Conservation (phyloP, 140 eudicot species). For the Stevia rebaudiana region DNA sequence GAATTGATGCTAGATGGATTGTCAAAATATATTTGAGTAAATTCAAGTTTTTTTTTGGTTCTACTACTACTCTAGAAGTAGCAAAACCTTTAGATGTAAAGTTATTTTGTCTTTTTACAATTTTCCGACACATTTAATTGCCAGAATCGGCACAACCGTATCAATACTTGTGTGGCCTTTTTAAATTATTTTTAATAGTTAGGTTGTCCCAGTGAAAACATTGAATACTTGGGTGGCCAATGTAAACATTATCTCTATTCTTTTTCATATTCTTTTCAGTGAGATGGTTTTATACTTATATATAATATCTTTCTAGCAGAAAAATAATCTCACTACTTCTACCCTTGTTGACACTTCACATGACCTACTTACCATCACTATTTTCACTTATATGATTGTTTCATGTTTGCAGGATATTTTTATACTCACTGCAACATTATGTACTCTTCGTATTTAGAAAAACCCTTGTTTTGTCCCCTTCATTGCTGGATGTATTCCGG, state of each 20-base stretch:
- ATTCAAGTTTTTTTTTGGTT: no score
- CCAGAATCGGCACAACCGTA: neutral
- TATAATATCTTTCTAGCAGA: neutral
- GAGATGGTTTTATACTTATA: neutral
- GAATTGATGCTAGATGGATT: neutral
- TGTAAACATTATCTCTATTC: neutral
- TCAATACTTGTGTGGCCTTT: neutral
- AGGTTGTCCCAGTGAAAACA: neutral
- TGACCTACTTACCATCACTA: neutral
- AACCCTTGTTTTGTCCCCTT: slow-evolving; percentile 59
- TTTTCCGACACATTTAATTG: neutral
- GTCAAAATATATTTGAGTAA: no score
- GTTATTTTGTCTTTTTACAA: neutral
- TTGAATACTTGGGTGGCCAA: neutral
- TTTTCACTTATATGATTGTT: neutral
- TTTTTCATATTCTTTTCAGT: neutral
- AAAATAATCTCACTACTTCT: neutral
- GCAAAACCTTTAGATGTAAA: neutral
- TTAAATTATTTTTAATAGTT: neutral
- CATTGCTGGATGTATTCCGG: slow-evolving; percentile 67
- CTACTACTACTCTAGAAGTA: neutral
- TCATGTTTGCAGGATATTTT: slow-evolving; percentile 58
- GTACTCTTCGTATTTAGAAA: slow-evolving; percentile 65
- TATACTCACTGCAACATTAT: slow-evolving; percentile 61
- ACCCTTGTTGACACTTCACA: slow-evolving; percentile 8